phyloP scores from a whole-genome alignment of 2,329 filamentous ascomycete species.

The Talaromyces sp. region DNA sequence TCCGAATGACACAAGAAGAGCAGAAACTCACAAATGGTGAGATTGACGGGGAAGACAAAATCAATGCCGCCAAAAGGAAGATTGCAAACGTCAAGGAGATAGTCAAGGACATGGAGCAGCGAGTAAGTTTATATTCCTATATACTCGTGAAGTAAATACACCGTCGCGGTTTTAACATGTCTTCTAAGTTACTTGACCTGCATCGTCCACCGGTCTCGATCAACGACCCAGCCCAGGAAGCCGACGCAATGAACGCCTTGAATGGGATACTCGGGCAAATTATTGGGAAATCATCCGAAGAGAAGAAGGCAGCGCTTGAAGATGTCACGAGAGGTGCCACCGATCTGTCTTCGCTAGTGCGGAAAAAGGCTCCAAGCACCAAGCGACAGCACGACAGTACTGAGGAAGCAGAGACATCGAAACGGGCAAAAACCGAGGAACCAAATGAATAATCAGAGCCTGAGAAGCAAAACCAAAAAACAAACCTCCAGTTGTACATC shows the following conservation, averaged over 20 bases:
- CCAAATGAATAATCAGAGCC: not conserved
- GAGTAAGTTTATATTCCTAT: slow-evolving; percentile 34
- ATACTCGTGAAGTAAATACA: not conserved
- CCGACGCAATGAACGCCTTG: slow-evolving; percentile 45
- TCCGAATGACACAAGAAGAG: slow-evolving; percentile 51
- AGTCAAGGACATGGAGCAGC: slow-evolving; percentile 56
- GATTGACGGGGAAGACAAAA: slow-evolving; percentile 36
- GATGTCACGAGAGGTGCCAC: slow-evolving; percentile 53
- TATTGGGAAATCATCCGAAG: slow-evolving; percentile 49
- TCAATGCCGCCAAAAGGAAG: slow-evolving; percentile 36
- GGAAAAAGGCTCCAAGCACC: slow-evolving; percentile 42
- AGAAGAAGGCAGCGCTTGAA: slow-evolving; percentile 49
- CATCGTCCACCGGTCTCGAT: slow-evolving; percentile 49
- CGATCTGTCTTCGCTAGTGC: slow-evolving; percentile 55
- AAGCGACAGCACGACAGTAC: slow-evolving; percentile 25
- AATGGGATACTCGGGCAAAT: slow-evolving; percentile 55
- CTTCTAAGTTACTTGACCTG: slow-evolving; percentile 50
- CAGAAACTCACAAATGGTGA: slow-evolving; percentile 33
- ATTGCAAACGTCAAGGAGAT: slow-evolving; percentile 58
- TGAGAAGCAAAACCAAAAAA: not conserved
- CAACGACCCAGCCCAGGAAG: slow-evolving; percentile 28
- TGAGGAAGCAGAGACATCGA: slow-evolving; percentile 7
- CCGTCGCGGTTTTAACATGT: not conserved
- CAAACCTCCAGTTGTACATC: not conserved
- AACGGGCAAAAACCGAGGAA: slow-evolving; percentile 13